phyloP scores from a whole-genome alignment of 2,329 filamentous ascomycete genomes.

The Sporothrix euskadiensis region DNA sequence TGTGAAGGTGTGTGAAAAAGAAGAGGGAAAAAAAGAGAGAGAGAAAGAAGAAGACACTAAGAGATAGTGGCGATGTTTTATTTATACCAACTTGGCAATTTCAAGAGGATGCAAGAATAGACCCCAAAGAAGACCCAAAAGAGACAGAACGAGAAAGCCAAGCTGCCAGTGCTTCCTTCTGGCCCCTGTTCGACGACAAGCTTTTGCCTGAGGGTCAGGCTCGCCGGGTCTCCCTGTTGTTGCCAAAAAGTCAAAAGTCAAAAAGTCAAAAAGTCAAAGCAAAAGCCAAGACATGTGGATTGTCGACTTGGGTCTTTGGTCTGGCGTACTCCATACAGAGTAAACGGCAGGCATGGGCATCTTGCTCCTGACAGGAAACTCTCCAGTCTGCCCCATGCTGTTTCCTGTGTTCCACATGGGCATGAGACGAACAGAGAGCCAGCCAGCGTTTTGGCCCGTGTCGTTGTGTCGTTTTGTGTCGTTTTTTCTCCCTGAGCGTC shows the following conservation, averaged over 20 bases:
- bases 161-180: background rate
- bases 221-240: background rate
- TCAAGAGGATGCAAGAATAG: background rate
- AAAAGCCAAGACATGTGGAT: constrained; percentile 12
- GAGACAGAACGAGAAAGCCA: background rate
- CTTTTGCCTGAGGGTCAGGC: background rate
- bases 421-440: constrained; percentile 21
- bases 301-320: background rate
- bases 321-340: background rate
- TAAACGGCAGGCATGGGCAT: background rate
- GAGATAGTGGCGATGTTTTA: background rate
- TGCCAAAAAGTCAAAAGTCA: background rate
- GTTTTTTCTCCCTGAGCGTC: background rate
- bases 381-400: background rate
- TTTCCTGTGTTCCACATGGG: constrained; percentile 17
- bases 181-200: constrained; percentile 14
- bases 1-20: background rate
- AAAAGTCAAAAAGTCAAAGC: constrained; percentile 4
- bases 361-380: background rate
- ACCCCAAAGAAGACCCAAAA: background rate
- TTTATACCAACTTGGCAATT: constrained; percentile 11
- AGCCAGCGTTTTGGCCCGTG: constrained; percentile 15
- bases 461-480: background rate
- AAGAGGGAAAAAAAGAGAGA: background rate
- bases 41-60: background rate